Conservation (phyloP, 116 monocot species). For the Posidonia oceanica region DNA sequence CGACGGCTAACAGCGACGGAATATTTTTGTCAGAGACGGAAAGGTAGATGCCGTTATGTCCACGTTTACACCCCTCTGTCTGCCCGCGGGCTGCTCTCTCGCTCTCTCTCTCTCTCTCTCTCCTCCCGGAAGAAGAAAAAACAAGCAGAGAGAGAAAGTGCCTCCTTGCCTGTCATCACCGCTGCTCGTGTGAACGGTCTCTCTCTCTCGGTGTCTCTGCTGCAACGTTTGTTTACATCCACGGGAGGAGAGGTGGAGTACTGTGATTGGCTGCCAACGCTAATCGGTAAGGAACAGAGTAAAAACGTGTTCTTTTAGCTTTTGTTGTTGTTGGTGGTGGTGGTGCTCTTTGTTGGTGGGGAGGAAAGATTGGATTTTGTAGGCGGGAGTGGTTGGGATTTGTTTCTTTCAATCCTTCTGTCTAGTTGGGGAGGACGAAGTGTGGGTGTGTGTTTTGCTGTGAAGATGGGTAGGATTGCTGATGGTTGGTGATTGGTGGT, state of each 20-base stretch:
- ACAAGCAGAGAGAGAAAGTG: conserved; percentile 5
- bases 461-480: no score
- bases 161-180: not conserved
- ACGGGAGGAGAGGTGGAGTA: not conserved
- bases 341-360: no score
- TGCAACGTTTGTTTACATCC: not conserved
- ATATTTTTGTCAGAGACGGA: conserved; percentile 4
- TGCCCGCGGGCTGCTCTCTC: conserved; percentile 2
- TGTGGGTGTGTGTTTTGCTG: no score
- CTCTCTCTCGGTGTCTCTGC: conserved; percentile 9
- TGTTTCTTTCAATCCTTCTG: no score
- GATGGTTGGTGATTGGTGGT: no score
- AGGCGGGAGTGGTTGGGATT: no score
- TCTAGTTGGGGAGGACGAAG: no score
- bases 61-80: not conserved
- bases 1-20: conserved; percentile 9
- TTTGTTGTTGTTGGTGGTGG: no score
- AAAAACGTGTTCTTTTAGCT: no score
- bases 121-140: not conserved
- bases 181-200: not conserved
- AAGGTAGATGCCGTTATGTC: conserved; percentile 6
- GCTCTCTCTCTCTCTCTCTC: not conserved
- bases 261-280: not conserved
- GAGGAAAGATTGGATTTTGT: no score
- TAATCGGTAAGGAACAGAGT: no score